A percentile compares a stretch with the other conserved stretches of the same genome.
Evolutionary conservation across 139 green algal species (phyloP).

Genomic region (Picochlorum sp.): DNA sequence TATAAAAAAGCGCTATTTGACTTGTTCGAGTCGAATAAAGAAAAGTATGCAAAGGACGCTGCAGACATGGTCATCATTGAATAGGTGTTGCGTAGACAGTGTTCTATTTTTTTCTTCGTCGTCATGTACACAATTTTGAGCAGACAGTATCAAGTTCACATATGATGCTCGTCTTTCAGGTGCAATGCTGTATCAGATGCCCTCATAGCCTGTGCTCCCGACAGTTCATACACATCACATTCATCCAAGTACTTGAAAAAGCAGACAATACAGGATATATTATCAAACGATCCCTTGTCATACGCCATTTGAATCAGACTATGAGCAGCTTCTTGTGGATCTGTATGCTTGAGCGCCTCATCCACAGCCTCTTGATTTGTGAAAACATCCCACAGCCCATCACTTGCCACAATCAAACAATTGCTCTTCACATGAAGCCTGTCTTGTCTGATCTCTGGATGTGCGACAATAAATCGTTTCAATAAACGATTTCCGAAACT

Average conservation of each 20-base stretch:
- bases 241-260: conserved; percentile 22
- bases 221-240: background rate
- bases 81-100: background rate
- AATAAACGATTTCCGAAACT: conserved; percentile 90
- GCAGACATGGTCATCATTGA: conserved; percentile 11
- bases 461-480: conserved; percentile 79
- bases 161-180: too few relatives aligned
- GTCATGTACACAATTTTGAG: too few relatives aligned
- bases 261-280: conserved; percentile 69
- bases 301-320: conserved; percentile 66
- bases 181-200: background rate
- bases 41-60: conserved; percentile 21
- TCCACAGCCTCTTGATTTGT: conserved; percentile 65
- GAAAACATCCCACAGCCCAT: conserved; percentile 93
- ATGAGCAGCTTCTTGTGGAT: conserved; percentile 51
- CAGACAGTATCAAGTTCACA: too few relatives aligned
- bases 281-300: conserved; percentile 68
- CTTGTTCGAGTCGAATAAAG: conserved; percentile 31
- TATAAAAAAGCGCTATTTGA: conserved; percentile 20
- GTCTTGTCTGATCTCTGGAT: conserved; percentile 70
- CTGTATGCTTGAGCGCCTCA: conserved; percentile 10
- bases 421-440: conserved; percentile 45
- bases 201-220: conserved; percentile 3
- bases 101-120: too few relatives aligned
- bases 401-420: conserved; percentile 77